Conservation (phyloP, 2,329 filamentous ascomycete genomes). For the Mollisia scopiformis region DNA sequence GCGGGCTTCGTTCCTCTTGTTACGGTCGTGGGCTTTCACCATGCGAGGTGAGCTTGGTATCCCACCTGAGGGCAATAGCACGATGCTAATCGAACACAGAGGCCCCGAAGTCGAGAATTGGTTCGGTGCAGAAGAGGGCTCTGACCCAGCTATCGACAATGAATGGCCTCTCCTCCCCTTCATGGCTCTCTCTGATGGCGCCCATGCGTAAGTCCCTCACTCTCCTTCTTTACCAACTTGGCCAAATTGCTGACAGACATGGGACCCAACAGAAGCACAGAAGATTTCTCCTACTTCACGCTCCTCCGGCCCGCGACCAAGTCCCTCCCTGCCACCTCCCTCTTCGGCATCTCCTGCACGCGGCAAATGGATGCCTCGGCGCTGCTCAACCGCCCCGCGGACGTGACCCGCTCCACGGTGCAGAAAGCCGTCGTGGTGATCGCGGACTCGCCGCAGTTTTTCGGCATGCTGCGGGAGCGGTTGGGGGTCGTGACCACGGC, state of each 20-base stretch:
- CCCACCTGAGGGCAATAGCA: not conserved
- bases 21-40: constrained; percentile 82
- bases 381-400: constrained; percentile 76
- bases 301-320: constrained; percentile 67
- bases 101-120: constrained; percentile 94
- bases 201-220: constrained; percentile 75
- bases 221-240: not conserved
- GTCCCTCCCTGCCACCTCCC: constrained; percentile 67
- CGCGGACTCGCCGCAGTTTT: constrained; percentile 85
- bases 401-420: constrained; percentile 96
- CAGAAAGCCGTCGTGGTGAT: constrained; percentile 98
- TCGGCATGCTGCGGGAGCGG: constrained; percentile 88
- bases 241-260: not conserved
- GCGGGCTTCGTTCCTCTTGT: constrained; percentile 67
- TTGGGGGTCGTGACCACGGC: constrained; percentile 88
- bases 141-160: constrained; percentile 79
- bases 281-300: constrained; percentile 99
- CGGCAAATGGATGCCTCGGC: constrained; percentile 82
- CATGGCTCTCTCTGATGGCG: constrained; percentile 95
- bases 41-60: constrained; percentile 62
- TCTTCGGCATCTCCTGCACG: constrained; percentile 96
- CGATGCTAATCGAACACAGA: constrained; percentile 37
- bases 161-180: constrained; percentile 93
- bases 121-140: constrained; percentile 76
- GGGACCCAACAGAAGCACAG: constrained; percentile 63